Base-by-base conservation (phyloP, 495 filamentous ascomycete genomes). In the Tuber indicum region DNA sequence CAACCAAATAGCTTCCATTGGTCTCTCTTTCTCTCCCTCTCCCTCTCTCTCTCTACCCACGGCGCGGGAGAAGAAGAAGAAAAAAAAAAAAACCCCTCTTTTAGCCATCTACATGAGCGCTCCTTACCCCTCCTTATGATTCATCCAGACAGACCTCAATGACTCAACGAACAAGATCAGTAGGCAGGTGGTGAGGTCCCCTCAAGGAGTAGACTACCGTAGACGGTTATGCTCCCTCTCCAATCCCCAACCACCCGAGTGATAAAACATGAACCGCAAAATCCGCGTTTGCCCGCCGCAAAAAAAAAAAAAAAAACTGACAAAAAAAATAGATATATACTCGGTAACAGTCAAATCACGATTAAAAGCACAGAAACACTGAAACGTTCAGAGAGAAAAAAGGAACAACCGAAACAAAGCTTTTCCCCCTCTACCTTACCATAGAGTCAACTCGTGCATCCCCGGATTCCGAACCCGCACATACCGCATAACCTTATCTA, bases 231-330 rank as follows among this genome's bases (percentile, higher is more conserved):
- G 16, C 16, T 17, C 32, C 3, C 26, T 66, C 26, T 36, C 58
- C 58, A 66, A 66, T 66, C 58, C 58, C 58, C 58, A 66, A 66
- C 58, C 26, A 36, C 58, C 26, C 58, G 58, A 66, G 58, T 66
- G 58, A 66, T 8, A 66, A 36, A 8, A 66, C 26, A 36, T 66
- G 58, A 66, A 36, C 58, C 10, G n/a, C n/a, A 14, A 16, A 3
- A 32, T 3, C 26, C 0, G 52, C 52, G 52, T 41, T 5, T 32
- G 23, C n/a, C 12, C 14, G n/a, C n/a, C 32, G 58, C 58, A 17
- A 19, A 36, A 66, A 32, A 62, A 14, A 16, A 62, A n/a, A 52
- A 52, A 52, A n/a, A n/a, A n/a, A n/a, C n/a, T n/a, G n/a, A n/a
- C n/a, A n/a, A n/a, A n/a, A n/a, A n/a, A n/a, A n/a, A n/a, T n/a